Evolutionary conservation across 2,329 filamentous ascomycete genomes (phyloP).

Genomic region (Pseudopithomyces maydicus): DNA sequence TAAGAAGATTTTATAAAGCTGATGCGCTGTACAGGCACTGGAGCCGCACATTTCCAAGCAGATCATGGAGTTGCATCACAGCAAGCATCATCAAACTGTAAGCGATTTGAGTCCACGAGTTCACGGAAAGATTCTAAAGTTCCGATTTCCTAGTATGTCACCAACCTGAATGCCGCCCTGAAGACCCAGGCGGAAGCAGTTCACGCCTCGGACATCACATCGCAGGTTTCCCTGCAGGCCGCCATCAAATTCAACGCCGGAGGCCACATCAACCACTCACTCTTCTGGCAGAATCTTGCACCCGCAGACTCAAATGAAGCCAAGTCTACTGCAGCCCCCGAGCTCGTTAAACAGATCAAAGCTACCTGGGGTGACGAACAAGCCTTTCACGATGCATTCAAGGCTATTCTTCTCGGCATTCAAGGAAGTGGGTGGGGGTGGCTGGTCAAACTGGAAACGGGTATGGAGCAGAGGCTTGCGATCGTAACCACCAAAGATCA

Average conservation of each 20-base stretch:
- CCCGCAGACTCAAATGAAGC: slow-evolving; percentile 65
- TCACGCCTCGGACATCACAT: slow-evolving; percentile 62
- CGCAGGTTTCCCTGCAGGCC: slow-evolving; percentile 70
- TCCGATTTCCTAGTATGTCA: slow-evolving; percentile 60
- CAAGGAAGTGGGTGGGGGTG: slow-evolving; percentile 90
- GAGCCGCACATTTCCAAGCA: slow-evolving; percentile 76
- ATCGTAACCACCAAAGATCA: slow-evolving; percentile 88
- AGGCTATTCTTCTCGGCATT: slow-evolving; percentile 68
- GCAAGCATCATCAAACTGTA: slow-evolving; percentile 74
- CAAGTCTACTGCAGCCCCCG: slow-evolving; percentile 59
- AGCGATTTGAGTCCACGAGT: not conserved
- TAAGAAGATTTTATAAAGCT: slow-evolving; percentile 7
- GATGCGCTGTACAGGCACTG: slow-evolving; percentile 59
- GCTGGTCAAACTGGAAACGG: slow-evolving; percentile 71
- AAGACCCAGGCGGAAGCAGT: slow-evolving; percentile 63
- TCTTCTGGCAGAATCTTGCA: slow-evolving; percentile 87
- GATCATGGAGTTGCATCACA: slow-evolving; percentile 83
- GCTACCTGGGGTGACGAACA: slow-evolving; percentile 72
- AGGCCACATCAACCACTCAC: slow-evolving; percentile 89
- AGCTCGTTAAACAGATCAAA: slow-evolving; percentile 65
- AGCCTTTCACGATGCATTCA: slow-evolving; percentile 69
- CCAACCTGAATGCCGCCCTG: slow-evolving; percentile 72
- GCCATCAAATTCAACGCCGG: slow-evolving; percentile 87
- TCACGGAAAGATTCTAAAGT: not conserved
- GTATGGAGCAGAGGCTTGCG: slow-evolving; percentile 58